phyloP scores from a whole-genome alignment of 345 rosid species.

The Pistacia vera region DNA sequence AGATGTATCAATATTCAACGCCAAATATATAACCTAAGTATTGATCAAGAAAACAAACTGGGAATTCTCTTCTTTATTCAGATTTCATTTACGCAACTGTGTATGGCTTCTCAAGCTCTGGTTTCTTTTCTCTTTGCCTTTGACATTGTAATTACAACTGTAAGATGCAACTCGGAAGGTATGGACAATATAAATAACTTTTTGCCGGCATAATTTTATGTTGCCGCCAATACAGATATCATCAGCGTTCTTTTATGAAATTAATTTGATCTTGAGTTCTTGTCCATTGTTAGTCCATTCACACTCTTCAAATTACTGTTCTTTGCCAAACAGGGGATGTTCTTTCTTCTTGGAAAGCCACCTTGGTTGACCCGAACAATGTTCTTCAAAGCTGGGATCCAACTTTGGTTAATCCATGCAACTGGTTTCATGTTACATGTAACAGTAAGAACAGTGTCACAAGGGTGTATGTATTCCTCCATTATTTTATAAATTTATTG shows the following conservation, averaged over 20 bases:
- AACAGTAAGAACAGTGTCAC: constrained; percentile 14
- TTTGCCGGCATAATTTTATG: background rate
- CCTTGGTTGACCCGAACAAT: constrained; percentile 33
- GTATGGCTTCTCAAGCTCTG: constrained; percentile 15
- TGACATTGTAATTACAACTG: constrained; percentile 13
- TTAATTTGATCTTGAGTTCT: background rate
- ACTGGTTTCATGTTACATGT: constrained; percentile 50
- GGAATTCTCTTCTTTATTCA: background rate
- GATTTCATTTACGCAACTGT: background rate
- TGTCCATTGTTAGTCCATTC: background rate
- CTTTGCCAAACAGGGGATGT: constrained; percentile 32
- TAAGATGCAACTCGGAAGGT: constrained; percentile 34
- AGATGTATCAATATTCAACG: background rate
- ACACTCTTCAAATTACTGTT: background rate
- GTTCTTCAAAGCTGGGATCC: constrained; percentile 53
- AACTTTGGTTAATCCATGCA: constrained; percentile 44
- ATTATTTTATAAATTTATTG: too few relatives aligned
- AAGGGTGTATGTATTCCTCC: constrained; percentile 37
- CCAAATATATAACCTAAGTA: background rate
- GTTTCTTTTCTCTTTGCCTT: constrained; percentile 4
- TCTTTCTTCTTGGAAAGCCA: constrained; percentile 30
- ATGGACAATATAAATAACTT: background rate
- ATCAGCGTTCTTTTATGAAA: background rate
- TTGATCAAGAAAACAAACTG: background rate
- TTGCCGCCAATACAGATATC: background rate